These are phyloP conservation scores for Ustilago crameri DNA, from an alignment of 1,284 basidiomycete species.

Conservation along the genomic window DNA sequence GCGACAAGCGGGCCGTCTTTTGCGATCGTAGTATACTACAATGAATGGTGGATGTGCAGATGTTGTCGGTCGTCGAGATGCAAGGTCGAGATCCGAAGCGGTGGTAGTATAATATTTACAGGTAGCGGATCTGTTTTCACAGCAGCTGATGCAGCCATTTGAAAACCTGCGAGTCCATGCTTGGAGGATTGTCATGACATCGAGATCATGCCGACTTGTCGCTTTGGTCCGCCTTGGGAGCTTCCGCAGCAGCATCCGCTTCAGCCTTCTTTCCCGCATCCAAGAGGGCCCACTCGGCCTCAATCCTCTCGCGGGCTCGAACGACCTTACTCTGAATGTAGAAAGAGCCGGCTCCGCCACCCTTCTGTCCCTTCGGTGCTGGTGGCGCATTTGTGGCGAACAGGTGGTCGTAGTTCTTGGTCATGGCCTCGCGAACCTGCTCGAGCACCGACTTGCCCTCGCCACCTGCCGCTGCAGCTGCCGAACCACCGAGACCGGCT, in stretches of 20 bases:
- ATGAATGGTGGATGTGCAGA: slow-evolving; percentile 23
- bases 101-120: slow-evolving; percentile 39
- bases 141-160: neutral
- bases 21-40: slow-evolving; percentile 3
- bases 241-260: slow-evolving; percentile 14
- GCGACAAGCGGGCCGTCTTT: neutral
- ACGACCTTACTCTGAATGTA: slow-evolving; percentile 97
- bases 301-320: slow-evolving; percentile 90
- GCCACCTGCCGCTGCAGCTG: slow-evolving; percentile 20
- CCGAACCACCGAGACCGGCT: slow-evolving; percentile 17
- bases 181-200: neutral
- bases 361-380: slow-evolving; percentile 64
- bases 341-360: slow-evolving; percentile 65
- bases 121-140: neutral
- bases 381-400: slow-evolving; percentile 83
- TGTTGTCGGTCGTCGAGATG: neutral
- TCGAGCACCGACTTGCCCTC: slow-evolving; percentile 49
- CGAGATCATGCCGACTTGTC: slow-evolving; percentile 24
- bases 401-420: slow-evolving; percentile 85
- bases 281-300: slow-evolving; percentile 75
- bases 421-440: slow-evolving; percentile 48
- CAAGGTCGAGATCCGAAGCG: slow-evolving; percentile 3
- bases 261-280: slow-evolving; percentile 35
- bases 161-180: slow-evolving; percentile 2
- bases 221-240: slow-evolving; percentile 19